Evolutionary conservation across 2,329 filamentous ascomycete species (phyloP), one percentile per base, ranked within the genome.

Genomic region (Neonectria sp.): DNA sequence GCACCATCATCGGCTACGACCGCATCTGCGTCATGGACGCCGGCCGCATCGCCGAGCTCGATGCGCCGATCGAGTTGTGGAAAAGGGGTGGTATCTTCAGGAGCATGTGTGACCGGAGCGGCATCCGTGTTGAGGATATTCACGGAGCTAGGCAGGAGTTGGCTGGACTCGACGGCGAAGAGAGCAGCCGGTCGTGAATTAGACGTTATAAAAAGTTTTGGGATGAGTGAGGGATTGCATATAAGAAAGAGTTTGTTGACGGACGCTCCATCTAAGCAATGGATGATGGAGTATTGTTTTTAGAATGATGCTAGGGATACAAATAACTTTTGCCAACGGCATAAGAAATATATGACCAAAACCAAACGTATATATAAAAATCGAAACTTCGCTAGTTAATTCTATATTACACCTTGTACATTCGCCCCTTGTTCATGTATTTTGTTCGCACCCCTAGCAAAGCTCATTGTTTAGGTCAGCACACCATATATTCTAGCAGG

Each of bases 21-120:
- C 90, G 95, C 53, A 97, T 99, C 78, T 95, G 95, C 76, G 96
- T 99, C 73, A 97, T 99, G 95, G 95, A 98, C 75, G 87, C 91
- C 51, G 96, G 96, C 0, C 82, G 83, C 17, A 98, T 99, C 76
- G 94, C 93, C 0, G 95, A 98, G 86, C 85, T 98, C 69, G 96
- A 93, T 76, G 87, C 88, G 15, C 96, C 96, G 2, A 77, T 92
- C 48, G 86, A 84, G 49, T 83, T 99, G 67, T 98, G 92, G 86
- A 87, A 91, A 31, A 82, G 86, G 53, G 90, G 88, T 11, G 93
- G 93, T 0, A 95, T 98, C 61, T 98, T 98, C 81, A 87, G 92
- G 71, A 86, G 92, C 40, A 97, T 97, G 95, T 97, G 95, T 78
- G 94, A 97, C 51, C 86, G 93, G 56, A 95, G 93, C 76, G 94